Base-by-base conservation (phyloP, 2,329 filamentous ascomycete genomes). In the Bipolaris zeicola region DNA sequence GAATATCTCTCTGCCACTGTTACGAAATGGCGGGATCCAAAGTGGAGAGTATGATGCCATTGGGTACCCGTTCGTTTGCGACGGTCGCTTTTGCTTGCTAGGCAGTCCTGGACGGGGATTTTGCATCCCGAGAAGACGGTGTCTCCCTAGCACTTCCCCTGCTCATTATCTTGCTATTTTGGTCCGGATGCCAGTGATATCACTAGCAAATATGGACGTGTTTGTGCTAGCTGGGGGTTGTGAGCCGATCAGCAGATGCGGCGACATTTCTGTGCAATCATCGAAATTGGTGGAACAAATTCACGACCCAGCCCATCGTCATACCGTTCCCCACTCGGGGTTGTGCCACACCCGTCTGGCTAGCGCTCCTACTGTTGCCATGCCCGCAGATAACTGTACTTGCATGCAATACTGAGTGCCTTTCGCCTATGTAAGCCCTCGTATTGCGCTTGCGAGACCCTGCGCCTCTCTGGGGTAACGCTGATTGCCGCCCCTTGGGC, bases 361-460 rank as follows among this genome's bases (percentile, higher is more conserved):
- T 53, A 36, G 44, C 33, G 34, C 44, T 43, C 51, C 41, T 31
- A 51, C 41, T 42, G 31, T 51, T 16, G 52, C 52, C 52, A 38
- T 47, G 33, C 43, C 52, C 34, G 18, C 28, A 55, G 34, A 51
- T 55, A 51, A 26, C 36, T 24, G 38, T 22, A 34, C 14, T 34
- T 34, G 31, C 33, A 28, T 28, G 8, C 8, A 7, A 28, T 28
- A 28, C 7, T 28, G 8, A 28, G 26, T 28, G 26, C 26, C 26
- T 28, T 28, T 28, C 26, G 26, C 26, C 26, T 28, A 28, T 28
- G 26, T 28, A 38, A 44, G 22, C 22, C 22, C 36, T 56, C 34
- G 53, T 56, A 28, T 47, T 54, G 44, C 14, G 16, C 34, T 46
- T 24, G 18, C 10, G 18, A 24, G 34, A 26, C 18, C 31, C 31